Percentiles rank a stretch among this genome's conserved stretches.
These are phyloP conservation scores for Hemisphaericaspora xylofermentans DNA, from an alignment of 1,139 yeast species.

Conservation along the genomic window DNA sequence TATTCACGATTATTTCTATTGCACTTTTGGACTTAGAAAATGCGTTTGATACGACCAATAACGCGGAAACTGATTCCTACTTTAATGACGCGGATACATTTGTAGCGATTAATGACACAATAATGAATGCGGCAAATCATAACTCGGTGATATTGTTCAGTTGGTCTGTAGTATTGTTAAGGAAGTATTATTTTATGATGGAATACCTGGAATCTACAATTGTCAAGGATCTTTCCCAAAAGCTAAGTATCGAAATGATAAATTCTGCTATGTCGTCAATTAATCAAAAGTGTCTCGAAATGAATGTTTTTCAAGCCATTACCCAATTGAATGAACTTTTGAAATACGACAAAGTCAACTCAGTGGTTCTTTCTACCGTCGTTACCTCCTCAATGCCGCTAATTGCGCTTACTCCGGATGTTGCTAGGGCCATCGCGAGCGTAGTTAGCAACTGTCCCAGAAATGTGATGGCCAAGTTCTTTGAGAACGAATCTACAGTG, in stretches of 20 bases:
- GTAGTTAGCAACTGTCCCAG: constrained; percentile 58
- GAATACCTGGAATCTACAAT: constrained; percentile 24
- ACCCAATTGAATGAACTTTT: constrained; percentile 41
- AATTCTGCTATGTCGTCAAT: constrained; percentile 27
- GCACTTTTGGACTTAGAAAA: constrained; percentile 55
- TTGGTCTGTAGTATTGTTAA: constrained; percentile 69
- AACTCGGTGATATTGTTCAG: constrained; percentile 59
- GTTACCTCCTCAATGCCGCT: constrained; percentile 63
- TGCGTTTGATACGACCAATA: constrained; percentile 27
- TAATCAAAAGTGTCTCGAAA: constrained; percentile 45
- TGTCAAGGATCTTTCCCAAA: constrained; percentile 13
- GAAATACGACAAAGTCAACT: constrained; percentile 51
- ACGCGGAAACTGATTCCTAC: constrained; percentile 24
- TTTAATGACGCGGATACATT: constrained; percentile 46
- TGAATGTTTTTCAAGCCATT: constrained; percentile 49
- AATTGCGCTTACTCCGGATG: constrained; percentile 54
- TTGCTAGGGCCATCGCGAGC: constrained; percentile 50
- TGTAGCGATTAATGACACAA: constrained; percentile 35
- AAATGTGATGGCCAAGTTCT: constrained; percentile 56
- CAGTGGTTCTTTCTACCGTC: constrained; percentile 60
- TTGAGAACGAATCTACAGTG: constrained; percentile 53
- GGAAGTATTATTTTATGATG: constrained; percentile 51
- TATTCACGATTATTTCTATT: constrained; percentile 50
- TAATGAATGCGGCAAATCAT: constrained; percentile 25
- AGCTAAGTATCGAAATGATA: constrained; percentile 16